phyloP scores from a whole-genome alignment of 2,329 filamentous ascomycete species.

The Beauveria bassiana region DNA sequence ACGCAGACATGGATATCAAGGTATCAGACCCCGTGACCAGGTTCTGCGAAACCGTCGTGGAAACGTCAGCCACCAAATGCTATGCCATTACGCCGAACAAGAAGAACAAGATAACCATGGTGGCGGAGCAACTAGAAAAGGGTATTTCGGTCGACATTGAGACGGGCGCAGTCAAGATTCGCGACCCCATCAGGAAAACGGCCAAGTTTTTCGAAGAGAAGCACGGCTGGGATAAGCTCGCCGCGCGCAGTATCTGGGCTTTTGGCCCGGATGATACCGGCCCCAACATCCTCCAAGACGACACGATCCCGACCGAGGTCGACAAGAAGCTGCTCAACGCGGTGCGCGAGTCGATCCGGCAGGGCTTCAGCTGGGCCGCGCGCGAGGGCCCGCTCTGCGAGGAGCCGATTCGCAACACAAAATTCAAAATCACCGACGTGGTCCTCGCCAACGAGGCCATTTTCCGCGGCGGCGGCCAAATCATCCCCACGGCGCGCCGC shows the following conservation, averaged over 20 bases:
- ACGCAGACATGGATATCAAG: constrained; percentile 98
- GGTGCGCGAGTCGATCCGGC: constrained; percentile 85
- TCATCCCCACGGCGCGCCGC: constrained; percentile 88
- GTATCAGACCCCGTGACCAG: constrained; percentile 95
- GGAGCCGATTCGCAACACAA: constrained; percentile 97
- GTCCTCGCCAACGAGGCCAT: constrained; percentile 83
- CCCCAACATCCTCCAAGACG: constrained; percentile 93
- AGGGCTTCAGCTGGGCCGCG: constrained; percentile 95
- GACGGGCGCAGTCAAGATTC: constrained; percentile 80
- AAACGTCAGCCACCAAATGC: constrained; percentile 95
- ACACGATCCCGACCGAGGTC: constrained; percentile 88
- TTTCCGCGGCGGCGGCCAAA: constrained; percentile 90
- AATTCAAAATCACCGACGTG: constrained; percentile 93
- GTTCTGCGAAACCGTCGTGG: constrained; percentile 96
- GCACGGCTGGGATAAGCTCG: constrained; percentile 93
- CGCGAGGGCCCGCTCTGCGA: constrained; percentile 94
- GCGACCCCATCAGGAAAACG: constrained; percentile 84
- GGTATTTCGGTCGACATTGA: constrained; percentile 95
- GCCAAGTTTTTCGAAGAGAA: constrained; percentile 96
- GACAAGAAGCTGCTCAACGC: constrained; percentile 84
- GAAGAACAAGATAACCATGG: constrained; percentile 99
- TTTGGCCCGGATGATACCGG: constrained; percentile 94
- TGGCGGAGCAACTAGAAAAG: constrained; percentile 90
- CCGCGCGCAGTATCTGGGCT: constrained; percentile 93
- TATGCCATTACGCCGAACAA: constrained; percentile 98